Evolutionary conservation across 805 yeast genomes (phyloP), one percentile per base, ranked within the genome.

Genomic region (Wickerhamomyces canadensis): DNA sequence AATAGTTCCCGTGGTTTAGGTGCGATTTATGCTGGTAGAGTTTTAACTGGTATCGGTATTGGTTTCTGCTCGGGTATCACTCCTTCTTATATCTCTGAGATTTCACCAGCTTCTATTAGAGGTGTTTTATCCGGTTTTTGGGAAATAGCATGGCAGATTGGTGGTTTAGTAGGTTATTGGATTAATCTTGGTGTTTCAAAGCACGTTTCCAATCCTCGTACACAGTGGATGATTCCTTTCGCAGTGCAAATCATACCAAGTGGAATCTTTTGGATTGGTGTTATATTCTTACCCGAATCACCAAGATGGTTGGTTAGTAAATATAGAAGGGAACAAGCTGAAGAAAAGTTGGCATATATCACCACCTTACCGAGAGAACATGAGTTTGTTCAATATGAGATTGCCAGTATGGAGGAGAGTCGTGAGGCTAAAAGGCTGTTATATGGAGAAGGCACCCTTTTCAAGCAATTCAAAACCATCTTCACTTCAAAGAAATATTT

Each of bases 1-100:
- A 41, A 52, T 4, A 27, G 44, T 3, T 27, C 19, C 2, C 57
- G 60, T 22, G 70, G 69, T 4, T 57, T 72, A 30, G 70, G 68
- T 5, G 64, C 67, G n/a, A 64, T 72, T 36, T 70, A 72, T 42
- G 69, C 74, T 2, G 80, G 80, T 11, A 61, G 81, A 44, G 68
- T 68, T 11, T 40, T 59, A 21, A 52, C 63, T 8, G 67, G 80
- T 7, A 31, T 75, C 9, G 77, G 77, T 19, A 70, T 72, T 35
- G 80, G 80, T 3, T 67, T 69, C 11, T 61, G 74, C 28, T 64
- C 78, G 1, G 65, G 67, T 50, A 54, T 72, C 39, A 73, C 73
- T 1, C 77, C 78, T 5, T 62, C 70, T 28, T 71, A 67, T 41
- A 58, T 71, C 8, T 58, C 69, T 4, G 76, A 71, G 40, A 62